These are phyloP conservation scores for Choiromyces venosus DNA, from an alignment of 495 filamentous ascomycete species.

Conservation along the genomic window DNA sequence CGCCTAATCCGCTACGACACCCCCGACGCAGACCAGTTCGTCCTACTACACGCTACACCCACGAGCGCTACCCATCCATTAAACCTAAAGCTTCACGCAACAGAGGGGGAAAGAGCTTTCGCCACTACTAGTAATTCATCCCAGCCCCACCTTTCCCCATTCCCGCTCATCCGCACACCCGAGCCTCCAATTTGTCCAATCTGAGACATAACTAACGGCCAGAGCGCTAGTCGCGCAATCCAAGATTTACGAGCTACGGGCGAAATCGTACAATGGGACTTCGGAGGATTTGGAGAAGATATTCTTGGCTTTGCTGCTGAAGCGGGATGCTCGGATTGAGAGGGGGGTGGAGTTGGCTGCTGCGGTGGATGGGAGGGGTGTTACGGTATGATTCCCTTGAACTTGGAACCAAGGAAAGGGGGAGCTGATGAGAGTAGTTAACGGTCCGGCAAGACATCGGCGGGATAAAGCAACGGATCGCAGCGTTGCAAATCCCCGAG, in stretches of 20 bases:
- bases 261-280: constrained; percentile 32
- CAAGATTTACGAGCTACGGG: constrained; percentile 27
- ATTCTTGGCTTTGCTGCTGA: constrained; percentile 24
- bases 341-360: constrained; percentile 32
- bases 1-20: constrained; percentile 31
- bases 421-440: constrained; percentile 12
- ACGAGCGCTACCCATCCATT: constrained; percentile 20
- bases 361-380: constrained; percentile 18
- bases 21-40: constrained; percentile 32
- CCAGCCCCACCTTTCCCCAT: too few relatives aligned
- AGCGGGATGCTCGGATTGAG: constrained; percentile 6
- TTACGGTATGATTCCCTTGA: constrained; percentile 23
- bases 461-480: constrained; percentile 39
- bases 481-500: constrained; percentile 32
- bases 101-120: constrained; percentile 39
- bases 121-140: constrained; percentile 20
- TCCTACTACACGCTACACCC: constrained; percentile 30
- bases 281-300: constrained; percentile 29
- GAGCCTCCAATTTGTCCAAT: not conserved
- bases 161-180: not conserved
- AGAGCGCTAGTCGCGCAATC: constrained; percentile 28
- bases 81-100: constrained; percentile 33
- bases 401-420: not conserved
- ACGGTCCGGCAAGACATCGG: constrained; percentile 37
- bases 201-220: constrained; percentile 2